phyloP scores from a whole-genome alignment of 257 asterid species.

The Craterostigma plantagineum region DNA sequence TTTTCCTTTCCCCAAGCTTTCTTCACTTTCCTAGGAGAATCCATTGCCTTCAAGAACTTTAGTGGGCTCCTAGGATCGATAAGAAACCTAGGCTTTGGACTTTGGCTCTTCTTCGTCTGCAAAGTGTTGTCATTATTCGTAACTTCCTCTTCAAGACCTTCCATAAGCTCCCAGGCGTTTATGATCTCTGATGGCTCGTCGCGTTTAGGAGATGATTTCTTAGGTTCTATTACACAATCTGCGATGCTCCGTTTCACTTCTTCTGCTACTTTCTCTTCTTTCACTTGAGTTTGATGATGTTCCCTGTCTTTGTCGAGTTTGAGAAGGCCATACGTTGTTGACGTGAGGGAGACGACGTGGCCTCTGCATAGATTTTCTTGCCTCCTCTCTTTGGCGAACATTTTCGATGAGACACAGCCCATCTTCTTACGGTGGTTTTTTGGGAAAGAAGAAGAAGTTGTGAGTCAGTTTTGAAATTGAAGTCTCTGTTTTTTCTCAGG shows the following conservation, averaged over 20 bases:
- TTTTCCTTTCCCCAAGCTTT: slow-evolving; percentile 61
- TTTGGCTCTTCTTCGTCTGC: no score
- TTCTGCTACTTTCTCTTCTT: slow-evolving; percentile 3
- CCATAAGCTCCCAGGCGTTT: slow-evolving; percentile 91
- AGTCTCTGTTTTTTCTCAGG: slow-evolving; percentile 4
- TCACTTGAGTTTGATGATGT: neutral
- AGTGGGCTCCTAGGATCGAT: slow-evolving; percentile 72
- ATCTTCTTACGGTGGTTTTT: slow-evolving; percentile 20
- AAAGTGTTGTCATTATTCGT: slow-evolving; percentile 4
- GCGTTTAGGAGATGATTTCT: slow-evolving; percentile 24
- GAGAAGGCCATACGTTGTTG: slow-evolving; percentile 71
- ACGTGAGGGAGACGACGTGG: slow-evolving; percentile 86
- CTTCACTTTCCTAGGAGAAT: slow-evolving; percentile 50
- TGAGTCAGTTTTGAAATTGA: slow-evolving; percentile 9
- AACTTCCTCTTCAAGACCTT: slow-evolving; percentile 62
- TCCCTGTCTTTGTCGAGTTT: slow-evolving; percentile 38
- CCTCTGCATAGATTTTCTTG: slow-evolving; percentile 13
- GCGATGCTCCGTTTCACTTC: slow-evolving; percentile 3
- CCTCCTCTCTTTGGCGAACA: slow-evolving; percentile 21
- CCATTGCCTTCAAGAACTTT: slow-evolving; percentile 51
- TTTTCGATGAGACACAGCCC: slow-evolving; percentile 82
- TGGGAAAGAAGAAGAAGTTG: neutral
- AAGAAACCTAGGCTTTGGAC: no score
- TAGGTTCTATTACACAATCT: slow-evolving; percentile 14
- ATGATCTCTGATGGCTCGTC: slow-evolving; percentile 57